phyloP scores from a whole-genome alignment of 2,329 filamentous ascomycete species.

The Fonsecaea pedrosoi region DNA sequence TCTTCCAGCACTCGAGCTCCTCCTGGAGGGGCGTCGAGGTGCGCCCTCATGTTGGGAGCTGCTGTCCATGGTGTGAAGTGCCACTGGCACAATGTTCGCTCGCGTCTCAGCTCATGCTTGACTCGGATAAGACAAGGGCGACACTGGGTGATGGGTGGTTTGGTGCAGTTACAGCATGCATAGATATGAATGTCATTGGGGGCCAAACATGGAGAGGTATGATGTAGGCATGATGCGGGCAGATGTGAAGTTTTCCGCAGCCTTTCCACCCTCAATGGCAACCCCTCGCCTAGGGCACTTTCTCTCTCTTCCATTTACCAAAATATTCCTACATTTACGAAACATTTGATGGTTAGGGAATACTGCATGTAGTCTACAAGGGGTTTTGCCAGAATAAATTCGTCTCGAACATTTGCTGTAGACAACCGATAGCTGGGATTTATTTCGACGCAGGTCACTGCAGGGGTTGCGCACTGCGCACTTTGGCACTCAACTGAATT shows the following conservation, averaged over 20 bases:
- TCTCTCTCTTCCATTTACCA: background rate
- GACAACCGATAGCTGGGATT: background rate
- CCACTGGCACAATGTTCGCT: background rate
- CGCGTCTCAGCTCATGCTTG: background rate
- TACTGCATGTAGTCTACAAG: background rate
- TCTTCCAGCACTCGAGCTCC: conserved; percentile 1
- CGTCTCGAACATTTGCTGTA: background rate
- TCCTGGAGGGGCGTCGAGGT: background rate
- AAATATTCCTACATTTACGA: background rate
- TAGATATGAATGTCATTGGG: background rate
- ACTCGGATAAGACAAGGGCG: background rate
- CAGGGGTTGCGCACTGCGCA: background rate
- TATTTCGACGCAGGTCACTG: background rate
- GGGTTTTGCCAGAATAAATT: background rate
- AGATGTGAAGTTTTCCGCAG: background rate
- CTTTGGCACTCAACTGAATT: background rate
- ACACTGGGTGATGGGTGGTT: background rate
- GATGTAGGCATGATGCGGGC: background rate
- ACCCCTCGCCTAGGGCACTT: background rate
- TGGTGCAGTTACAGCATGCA: background rate
- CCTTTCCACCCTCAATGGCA: background rate
- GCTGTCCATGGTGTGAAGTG: conserved; percentile 7
- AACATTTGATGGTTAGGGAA: background rate
- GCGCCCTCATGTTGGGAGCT: background rate
- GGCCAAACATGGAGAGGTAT: background rate